phyloP scores from a whole-genome alignment of 2,329 filamentous ascomycete species.

The Shiraia bambusicola region DNA sequence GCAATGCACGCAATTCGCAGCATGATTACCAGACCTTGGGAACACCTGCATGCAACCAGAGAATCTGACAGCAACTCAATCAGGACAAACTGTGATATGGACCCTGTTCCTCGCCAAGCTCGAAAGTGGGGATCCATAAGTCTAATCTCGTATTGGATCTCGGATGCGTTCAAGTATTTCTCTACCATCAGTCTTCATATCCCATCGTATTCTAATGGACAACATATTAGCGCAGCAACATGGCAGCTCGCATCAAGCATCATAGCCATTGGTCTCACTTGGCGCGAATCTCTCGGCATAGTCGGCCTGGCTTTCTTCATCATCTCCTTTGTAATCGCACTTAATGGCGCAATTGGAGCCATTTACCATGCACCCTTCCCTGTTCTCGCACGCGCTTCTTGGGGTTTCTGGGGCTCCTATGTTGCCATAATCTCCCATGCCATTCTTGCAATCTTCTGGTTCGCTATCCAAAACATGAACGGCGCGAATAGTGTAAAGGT shows the following conservation, averaged over 20 bases:
- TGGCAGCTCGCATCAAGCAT: conserved; percentile 53
- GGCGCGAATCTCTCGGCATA: conserved; percentile 58
- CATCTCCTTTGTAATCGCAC: conserved; percentile 60
- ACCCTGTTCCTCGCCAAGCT: conserved; percentile 48
- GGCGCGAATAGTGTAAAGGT: conserved; percentile 57
- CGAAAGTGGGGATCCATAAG: conserved; percentile 52
- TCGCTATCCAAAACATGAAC: conserved; percentile 66
- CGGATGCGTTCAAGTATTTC: conserved; percentile 52
- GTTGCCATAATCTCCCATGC: conserved; percentile 56
- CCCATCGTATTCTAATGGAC: conserved; percentile 6
- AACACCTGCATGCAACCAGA: too few relatives aligned
- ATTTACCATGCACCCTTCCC: conserved; percentile 57
- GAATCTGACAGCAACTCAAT: background rate
- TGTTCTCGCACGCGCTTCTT: conserved; percentile 57
- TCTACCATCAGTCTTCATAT: background rate
- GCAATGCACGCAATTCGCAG: background rate
- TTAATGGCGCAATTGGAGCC: conserved; percentile 56
- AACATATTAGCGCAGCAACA: conserved; percentile 46
- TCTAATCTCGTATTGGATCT: conserved; percentile 56
- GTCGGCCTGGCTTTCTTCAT: conserved; percentile 55
- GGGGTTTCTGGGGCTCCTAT: conserved; percentile 60
- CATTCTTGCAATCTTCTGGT: conserved; percentile 62
- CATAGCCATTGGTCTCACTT: conserved; percentile 52
- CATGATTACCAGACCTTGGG: background rate
- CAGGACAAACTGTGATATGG: conserved; percentile 53